phyloP scores from a whole-genome alignment of 129 eudicot species.

The Apium graveolens region DNA sequence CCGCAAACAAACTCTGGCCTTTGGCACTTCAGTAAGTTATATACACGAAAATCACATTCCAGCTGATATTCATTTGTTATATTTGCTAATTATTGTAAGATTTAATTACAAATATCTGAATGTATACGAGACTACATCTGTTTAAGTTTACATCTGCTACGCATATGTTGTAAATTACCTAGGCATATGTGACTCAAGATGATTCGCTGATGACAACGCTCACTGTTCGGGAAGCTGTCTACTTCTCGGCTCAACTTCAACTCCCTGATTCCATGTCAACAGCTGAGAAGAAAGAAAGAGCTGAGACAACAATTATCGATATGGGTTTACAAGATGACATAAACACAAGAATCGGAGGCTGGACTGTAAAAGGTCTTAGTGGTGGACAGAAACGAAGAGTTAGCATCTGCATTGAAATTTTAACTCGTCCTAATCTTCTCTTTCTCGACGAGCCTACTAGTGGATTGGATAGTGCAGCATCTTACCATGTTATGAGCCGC shows the following conservation, averaged over 20 bases:
- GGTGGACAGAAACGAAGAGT: not conserved
- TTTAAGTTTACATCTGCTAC: too few species aligned
- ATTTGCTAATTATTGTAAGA: not conserved
- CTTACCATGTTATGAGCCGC: not conserved
- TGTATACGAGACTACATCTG: too few species aligned
- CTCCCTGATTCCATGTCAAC: not conserved
- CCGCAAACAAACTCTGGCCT: constrained; percentile 13
- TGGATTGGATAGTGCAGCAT: constrained; percentile 5
- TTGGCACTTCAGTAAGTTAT: not conserved
- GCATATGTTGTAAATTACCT: too few species aligned
- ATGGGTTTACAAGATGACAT: not conserved
- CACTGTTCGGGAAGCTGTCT: not conserved
- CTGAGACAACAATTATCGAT: not conserved
- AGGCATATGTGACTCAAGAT: constrained; percentile 4
- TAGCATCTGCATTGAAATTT: not conserved
- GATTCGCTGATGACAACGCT: not conserved
- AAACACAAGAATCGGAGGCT: not conserved
- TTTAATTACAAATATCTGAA: too few species aligned
- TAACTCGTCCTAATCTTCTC: not conserved
- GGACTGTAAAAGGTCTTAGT: not conserved
- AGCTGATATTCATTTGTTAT: not conserved
- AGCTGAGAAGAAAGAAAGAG: not conserved
- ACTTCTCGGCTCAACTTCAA: not conserved
- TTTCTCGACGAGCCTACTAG: not conserved
- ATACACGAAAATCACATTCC: not conserved